These are phyloP conservation scores for Colletotrichum sp. DNA, from an alignment of 2,329 filamentous ascomycete genomes.

Conservation along the genomic window DNA sequence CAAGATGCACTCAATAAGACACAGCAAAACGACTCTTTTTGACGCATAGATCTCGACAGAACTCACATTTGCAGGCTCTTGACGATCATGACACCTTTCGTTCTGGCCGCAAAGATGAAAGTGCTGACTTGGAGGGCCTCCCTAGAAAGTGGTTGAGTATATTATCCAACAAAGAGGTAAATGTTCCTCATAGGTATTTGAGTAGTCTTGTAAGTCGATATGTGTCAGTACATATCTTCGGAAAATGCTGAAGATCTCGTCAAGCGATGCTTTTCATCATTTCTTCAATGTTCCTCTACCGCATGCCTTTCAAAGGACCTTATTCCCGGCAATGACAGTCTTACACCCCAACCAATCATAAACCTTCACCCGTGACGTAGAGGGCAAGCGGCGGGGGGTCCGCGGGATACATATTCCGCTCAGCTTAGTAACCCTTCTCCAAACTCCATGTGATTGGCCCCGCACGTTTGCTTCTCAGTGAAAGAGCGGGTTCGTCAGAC, in stretches of 20 bases:
- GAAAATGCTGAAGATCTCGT: not conserved
- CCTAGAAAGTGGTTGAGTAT: not conserved
- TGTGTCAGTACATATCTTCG: not conserved
- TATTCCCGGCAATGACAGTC: not conserved
- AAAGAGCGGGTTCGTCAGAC: not conserved
- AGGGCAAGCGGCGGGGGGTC: not conserved
- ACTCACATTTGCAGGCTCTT: not conserved
- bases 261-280: not conserved
- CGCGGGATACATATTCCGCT: conserved; percentile 13
- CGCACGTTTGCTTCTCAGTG: not conserved
- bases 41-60: not conserved
- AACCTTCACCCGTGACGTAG: not conserved
- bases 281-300: not conserved
- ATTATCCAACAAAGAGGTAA: rapidly evolving
- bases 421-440: not conserved
- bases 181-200: not conserved
- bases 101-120: not conserved
- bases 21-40: not conserved
- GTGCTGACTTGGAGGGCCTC: not conserved
- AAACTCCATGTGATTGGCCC: conserved; percentile 2
- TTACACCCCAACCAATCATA: not conserved
- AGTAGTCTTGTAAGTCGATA: not conserved
- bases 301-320: not conserved
- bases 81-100: not conserved
- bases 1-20: not conserved